Base-by-base conservation (phyloP, 352 stramenopile species). In the Globisporangium camurandrum region DNA sequence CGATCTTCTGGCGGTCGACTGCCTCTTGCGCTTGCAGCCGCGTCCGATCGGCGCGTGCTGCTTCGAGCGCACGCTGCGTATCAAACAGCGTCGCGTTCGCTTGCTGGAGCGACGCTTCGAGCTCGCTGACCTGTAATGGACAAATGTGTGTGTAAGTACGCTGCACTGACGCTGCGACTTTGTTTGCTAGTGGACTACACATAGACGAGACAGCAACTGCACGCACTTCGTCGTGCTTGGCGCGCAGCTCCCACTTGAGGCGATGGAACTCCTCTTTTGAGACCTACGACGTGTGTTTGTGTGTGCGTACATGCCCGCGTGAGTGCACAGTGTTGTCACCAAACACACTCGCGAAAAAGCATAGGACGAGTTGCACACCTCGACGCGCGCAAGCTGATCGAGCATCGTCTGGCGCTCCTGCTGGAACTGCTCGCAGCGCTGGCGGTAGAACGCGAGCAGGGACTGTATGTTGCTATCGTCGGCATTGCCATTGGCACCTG, bases 1-100 rank as follows among this genome's bases (percentile, higher is more conserved):
- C 80, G 53, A 95, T 90, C 43, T 90, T 88, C 31, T 72, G 62
- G 16, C 82, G 59, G 49, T 95, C 82, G 33, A 85, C 67, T 8
- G 71, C 54, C 46, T 93, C 79, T 36, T 91, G 84, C 33, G 88
- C 67, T 19, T 78, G 84, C 22, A 93, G 61, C 37, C 57, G 54
- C 37, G 86, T 73, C 54, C 82, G 88, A 47, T 91, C 62, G 0
- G 71, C 61, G 33, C 84, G 63, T 3, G 89, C 51, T 45, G 82
- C 69, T 28, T 92, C 71, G 12, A 81, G 60, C 47, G 88, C 60
- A 19, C 79, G 61, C 37, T 85, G 82, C 20, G 73, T 66, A 53
- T 86, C 50, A 46, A 86, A 88, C 23, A 94, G 51, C 44, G 62
- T 54, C 19, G 59, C 64, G 46, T 91, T 87, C 11, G 71, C 60